phyloP scores from a whole-genome alignment of 495 filamentous ascomycete genomes.

The Penicillium ochrochloron region DNA sequence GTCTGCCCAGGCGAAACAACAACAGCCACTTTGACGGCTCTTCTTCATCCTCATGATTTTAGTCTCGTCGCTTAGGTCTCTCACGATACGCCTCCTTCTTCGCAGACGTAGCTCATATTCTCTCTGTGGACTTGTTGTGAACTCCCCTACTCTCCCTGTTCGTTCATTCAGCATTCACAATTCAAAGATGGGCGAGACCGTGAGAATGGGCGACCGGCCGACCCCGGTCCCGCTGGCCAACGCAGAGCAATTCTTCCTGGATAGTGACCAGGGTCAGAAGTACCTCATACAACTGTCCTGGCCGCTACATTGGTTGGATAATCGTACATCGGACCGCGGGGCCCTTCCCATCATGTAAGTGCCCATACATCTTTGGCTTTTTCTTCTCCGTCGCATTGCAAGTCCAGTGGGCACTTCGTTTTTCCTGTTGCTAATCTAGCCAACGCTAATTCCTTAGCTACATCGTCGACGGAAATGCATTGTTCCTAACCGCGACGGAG shows the following conservation, averaged over 20 bases:
- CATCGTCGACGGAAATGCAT: conserved; percentile 34
- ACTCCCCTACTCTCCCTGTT: neutral
- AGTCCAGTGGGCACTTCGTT: neutral
- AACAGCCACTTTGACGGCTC: neutral
- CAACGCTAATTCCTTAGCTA: conserved; percentile 20
- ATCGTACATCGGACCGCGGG: conserved; percentile 5
- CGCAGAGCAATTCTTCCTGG: conserved; percentile 32
- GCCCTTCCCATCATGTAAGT: conserved; percentile 31
- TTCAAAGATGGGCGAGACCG: neutral
- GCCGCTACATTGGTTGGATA: conserved; percentile 30
- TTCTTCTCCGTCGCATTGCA: neutral
- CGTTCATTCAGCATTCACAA: neutral
- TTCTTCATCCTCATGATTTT: neutral
- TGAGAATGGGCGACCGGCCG: conserved; percentile 13
- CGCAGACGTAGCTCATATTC: neutral
- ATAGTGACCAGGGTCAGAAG: conserved; percentile 23
- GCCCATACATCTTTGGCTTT: neutral
- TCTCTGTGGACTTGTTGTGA: neutral
- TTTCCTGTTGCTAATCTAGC: neutral
- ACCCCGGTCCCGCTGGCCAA: conserved; percentile 29
- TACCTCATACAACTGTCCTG: conserved; percentile 36
- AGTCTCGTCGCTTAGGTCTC: neutral
- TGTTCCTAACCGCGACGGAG: conserved; percentile 37
- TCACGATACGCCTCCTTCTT: neutral
- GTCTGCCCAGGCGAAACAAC: neutral